Evolutionary conservation across 2,329 filamentous ascomycete genomes (phyloP), one percentile per base, ranked within the genome.

Genomic region (Talaromyces islandicus): DNA sequence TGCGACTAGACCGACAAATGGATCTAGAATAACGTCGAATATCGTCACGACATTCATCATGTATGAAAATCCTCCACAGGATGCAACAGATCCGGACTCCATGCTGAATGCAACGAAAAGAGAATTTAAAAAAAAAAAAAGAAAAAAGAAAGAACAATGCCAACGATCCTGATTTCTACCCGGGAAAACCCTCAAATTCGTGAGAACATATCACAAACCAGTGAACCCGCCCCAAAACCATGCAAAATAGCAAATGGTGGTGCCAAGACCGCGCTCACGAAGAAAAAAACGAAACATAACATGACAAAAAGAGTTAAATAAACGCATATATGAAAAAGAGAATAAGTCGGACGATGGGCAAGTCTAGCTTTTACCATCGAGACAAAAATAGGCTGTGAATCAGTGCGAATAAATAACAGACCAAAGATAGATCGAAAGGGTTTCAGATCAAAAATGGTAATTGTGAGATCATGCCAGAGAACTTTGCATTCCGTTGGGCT

Each of bases 401-500:
- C 14, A 24, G 43, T 24, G 43, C 43, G 24, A 46, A 4, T 46
- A 21, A 52, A 52, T 52, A 27, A 21, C 24, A 24, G 10, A 14
- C 43, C 43, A 46, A 19, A 32, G 21, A 57, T 48, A 43, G 4
- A 50, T 53, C 30, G 29, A 48, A 55, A 50, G 19, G 7, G 12
- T 32, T 38, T 38, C 32, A 38, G 12, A 46, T 46, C 43, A 46
- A 24, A 21, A 9, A 46, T 9, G 10, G 24, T 46, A 19, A 24
- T 19, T 21, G 51, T 14, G 27, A 19, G 29, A 50, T 71, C 59
- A 74, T 43, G 71, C 70, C 41, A 69, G 66, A 35, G 69, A 71
- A 60, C 73, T 75, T 52, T 72, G 72, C 24, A 75, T 67, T 24
- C 68, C 67, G 57, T 64, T 70, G 4, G 69, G 61, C 41, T 67